Conservation (phyloP, 805 yeast species). For the Hanseniaspora nectarophila region DNA sequence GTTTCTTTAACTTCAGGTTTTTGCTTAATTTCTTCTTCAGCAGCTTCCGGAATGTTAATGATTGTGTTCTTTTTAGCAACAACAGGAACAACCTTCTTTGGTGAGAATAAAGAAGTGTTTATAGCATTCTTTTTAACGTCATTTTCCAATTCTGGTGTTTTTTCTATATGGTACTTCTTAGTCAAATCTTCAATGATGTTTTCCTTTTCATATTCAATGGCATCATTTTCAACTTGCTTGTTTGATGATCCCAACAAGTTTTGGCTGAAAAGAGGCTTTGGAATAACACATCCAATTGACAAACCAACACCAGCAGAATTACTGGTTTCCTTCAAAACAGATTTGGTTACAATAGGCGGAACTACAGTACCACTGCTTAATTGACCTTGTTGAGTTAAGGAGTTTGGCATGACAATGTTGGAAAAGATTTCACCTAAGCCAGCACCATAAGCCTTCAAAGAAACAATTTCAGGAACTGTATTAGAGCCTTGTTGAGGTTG, state of each 20-base stretch:
- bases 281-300: constrained; percentile 12
- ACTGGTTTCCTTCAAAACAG: background rate
- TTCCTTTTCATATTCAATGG: background rate
- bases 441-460: constrained; percentile 56
- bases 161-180: constrained; percentile 10
- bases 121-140: background rate
- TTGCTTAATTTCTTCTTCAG: background rate
- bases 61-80: constrained; percentile 9
- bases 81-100: constrained; percentile 3
- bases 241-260: background rate
- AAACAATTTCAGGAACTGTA: constrained; percentile 3
- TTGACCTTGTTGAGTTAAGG: constrained; percentile 32
- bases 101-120: constrained; percentile 8
- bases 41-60: constrained; percentile 11
- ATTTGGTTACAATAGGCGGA: constrained; percentile 7
- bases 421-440: constrained; percentile 51
- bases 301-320: constrained; percentile 1
- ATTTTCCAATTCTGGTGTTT: constrained; percentile 8
- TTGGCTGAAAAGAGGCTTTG: constrained; percentile 9
- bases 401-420: constrained; percentile 27
- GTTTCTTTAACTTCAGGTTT: background rate
- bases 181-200: constrained; percentile 2
- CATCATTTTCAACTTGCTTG: background rate
- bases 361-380: constrained; percentile 39
- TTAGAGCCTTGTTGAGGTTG: constrained; percentile 26